Conservation (phyloP, 2,329 filamentous ascomycete genomes). For the Cladophialophora bantiana region DNA sequence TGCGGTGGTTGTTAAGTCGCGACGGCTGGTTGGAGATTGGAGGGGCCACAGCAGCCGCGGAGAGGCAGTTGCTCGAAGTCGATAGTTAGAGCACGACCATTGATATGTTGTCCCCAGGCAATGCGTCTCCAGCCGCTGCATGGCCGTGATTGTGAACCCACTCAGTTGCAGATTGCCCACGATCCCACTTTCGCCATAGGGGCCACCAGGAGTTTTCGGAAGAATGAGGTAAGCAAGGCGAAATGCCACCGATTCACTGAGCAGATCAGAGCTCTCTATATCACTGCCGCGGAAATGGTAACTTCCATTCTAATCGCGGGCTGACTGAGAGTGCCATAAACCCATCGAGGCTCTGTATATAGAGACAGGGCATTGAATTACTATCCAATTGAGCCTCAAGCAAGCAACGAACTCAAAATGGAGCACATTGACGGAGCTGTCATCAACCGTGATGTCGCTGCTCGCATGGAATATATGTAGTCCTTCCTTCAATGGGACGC, state of each 20-base stretch:
- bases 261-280: not conserved
- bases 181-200: not conserved
- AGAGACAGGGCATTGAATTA: not conserved
- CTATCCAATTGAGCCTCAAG: not conserved
- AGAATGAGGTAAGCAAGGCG: not conserved
- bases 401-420: slow-evolving; percentile 21
- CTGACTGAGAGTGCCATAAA: not conserved
- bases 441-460: slow-evolving; percentile 29
- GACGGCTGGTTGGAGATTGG: not conserved
- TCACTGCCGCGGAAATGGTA: slow-evolving; percentile 10
- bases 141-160: not conserved
- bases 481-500: slow-evolving; percentile 43
- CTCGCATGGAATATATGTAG: slow-evolving; percentile 41
- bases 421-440: slow-evolving; percentile 33
- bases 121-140: not conserved
- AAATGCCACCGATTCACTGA: not conserved
- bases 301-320: not conserved
- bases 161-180: not conserved
- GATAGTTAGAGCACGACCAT: too few species aligned
- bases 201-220: not conserved
- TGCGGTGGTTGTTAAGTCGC: not conserved
- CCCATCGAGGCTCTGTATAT: not conserved
- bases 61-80: not conserved
- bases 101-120: too few species aligned
- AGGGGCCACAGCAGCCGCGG: not conserved